Conservation (phyloP, 495 filamentous ascomycete species). For the Penicillium bialowiezense region DNA sequence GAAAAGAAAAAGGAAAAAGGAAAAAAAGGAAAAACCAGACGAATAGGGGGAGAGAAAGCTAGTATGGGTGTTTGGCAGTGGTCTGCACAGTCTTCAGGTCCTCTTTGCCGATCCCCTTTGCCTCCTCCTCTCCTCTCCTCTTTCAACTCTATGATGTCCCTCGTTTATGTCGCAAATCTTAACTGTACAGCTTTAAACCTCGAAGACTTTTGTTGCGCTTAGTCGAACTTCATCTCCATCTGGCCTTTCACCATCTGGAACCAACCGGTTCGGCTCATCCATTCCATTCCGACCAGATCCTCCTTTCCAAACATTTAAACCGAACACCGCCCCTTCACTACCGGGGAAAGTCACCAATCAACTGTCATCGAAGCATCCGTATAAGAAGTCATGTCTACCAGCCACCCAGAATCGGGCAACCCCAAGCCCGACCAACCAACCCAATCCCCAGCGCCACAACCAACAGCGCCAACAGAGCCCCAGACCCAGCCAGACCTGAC, state of each 20-base stretch:
- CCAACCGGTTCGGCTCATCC: slow-evolving; percentile 4
- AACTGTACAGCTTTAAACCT: slow-evolving; percentile 2
- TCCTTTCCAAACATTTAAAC: background rate
- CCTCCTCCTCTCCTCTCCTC: slow-evolving; percentile 4
- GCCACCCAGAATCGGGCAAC: slow-evolving; percentile 19
- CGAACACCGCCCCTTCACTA: background rate
- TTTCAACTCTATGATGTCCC: slow-evolving; percentile 1
- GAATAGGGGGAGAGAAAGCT: background rate
- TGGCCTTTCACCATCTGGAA: slow-evolving; percentile 26
- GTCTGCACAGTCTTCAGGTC: background rate
- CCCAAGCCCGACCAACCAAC: slow-evolving; percentile 15
- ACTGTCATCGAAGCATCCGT: slow-evolving; percentile 9
- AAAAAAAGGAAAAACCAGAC: too few species aligned
- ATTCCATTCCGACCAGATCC: background rate
- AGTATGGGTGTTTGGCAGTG: slow-evolving; percentile 2
- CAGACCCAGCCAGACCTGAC: slow-evolving; percentile 5
- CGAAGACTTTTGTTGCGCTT: slow-evolving; percentile 3
- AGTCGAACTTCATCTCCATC: slow-evolving; percentile 13
- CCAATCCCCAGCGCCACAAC: slow-evolving; percentile 16
- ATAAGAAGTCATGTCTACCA: slow-evolving; percentile 27
- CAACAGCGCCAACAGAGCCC: slow-evolving; percentile 10
- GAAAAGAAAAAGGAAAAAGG: too few species aligned
- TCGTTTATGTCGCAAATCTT: slow-evolving; percentile 3
- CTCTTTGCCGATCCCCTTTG: slow-evolving; percentile 15
- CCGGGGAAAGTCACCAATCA: slow-evolving; percentile 17